Base-by-base conservation (phyloP, 371 early-diverging fungal genomes). In the Mucor sp. region DNA sequence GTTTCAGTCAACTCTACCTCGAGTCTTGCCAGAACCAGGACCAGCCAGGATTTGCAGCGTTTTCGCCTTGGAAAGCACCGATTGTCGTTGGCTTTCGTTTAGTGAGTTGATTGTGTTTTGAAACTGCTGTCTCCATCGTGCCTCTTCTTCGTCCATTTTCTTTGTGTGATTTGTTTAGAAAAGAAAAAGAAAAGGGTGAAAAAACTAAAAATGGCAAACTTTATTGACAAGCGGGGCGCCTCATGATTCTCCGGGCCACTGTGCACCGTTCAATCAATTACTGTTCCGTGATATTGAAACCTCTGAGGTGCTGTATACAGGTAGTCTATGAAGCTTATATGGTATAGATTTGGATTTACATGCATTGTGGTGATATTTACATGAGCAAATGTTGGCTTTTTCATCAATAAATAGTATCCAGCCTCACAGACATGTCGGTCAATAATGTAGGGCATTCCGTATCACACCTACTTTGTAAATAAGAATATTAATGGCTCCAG, bases 21-120 rank as follows among this genome's bases (percentile, higher is more conserved):
- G 60, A 17, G 89, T 88, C 63, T 89, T 89, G 17, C 89, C 89
- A 15, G 89, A 87, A 15, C 89, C 89, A 7, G 89, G 87, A 0
- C 88, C 89, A 15, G 88, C 88, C 17, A 86, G 70, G 15, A 88
- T 85, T 58, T 85, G 79, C n/a, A 87, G 65, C 9, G 75, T 72
- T 1, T 60, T 60, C 17, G 74, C 67, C 23, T 70, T 30, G 5
- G 74, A 74, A 17, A 65, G 55, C 4, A 72, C 76, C 6, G 80
- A 74, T 12, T 70, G 41, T 4, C 58, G 57, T 48, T 83, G 83
- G 2, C 28, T 62, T n/a, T 67, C 39, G 61, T 82, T 78, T 11
- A 82, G 55, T 12, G 62, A 21, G 5, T 48, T 14, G 1, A 62
- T 6, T 4, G 55, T 27, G 19, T 48, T n/a, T 37, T 48, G 19